Percentiles rank a stretch among this genome's conserved stretches.
Evolutionary conservation across 352 stramenopile genomes (phyloP).

Genomic region (Aphanomyces cochlioides): DNA sequence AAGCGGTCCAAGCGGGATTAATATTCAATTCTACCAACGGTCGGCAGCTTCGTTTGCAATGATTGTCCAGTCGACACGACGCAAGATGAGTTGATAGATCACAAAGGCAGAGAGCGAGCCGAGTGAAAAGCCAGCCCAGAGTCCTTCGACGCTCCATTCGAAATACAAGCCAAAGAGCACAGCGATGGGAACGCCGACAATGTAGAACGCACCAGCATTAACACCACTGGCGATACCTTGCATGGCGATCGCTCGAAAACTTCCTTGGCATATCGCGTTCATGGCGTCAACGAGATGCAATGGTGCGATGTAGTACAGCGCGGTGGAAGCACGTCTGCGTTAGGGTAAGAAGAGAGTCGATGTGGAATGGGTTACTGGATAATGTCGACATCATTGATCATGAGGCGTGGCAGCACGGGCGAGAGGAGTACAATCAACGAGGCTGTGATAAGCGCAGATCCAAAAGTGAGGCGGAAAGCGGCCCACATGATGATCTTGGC

Average conservation of each 20-base stretch:
- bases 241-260: slow-evolving; percentile 61
- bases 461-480: slow-evolving; percentile 56
- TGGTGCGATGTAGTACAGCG: slow-evolving; percentile 58
- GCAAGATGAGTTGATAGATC: slow-evolving; percentile 35
- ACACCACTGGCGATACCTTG: slow-evolving; percentile 53
- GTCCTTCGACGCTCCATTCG: slow-evolving; percentile 57
- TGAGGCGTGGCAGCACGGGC: slow-evolving; percentile 49
- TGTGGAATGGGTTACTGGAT: slow-evolving; percentile 40
- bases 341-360: not conserved
- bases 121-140: slow-evolving; percentile 62
- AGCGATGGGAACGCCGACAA: slow-evolving; percentile 59
- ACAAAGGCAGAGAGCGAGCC: slow-evolving; percentile 55
- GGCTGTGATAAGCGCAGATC: slow-evolving; percentile 42
- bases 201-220: slow-evolving; percentile 69
- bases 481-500: slow-evolving; percentile 73
- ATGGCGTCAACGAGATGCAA: slow-evolving; percentile 66
- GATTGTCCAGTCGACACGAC: slow-evolving; percentile 9
- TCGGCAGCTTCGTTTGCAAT: slow-evolving; percentile 23
- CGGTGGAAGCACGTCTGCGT: slow-evolving; percentile 24
- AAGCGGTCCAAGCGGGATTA: slow-evolving; percentile 10
- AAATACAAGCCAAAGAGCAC: slow-evolving; percentile 58
- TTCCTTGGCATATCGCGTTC: slow-evolving; percentile 71
- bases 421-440: slow-evolving; percentile 46
- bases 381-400: slow-evolving; percentile 69
- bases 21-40: slow-evolving; percentile 8